Conservation (phyloP, 1,284 basidiomycete species). For the Ustilago trichophora region DNA sequence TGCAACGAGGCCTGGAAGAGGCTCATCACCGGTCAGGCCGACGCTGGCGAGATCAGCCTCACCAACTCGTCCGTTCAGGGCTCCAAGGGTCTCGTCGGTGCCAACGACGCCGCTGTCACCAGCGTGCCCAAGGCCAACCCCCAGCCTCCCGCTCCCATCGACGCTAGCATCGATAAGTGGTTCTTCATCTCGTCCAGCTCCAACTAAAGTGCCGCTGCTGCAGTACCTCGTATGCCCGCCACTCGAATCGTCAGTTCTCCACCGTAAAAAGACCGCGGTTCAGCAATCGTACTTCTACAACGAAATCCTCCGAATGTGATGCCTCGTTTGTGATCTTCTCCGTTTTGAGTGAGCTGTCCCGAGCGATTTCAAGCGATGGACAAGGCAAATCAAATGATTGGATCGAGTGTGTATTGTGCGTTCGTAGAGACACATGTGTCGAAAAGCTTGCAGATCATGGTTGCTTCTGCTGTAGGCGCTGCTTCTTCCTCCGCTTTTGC, state of each 20-base stretch:
- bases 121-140: conserved; percentile 78
- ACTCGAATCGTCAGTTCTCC: too few species aligned
- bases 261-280: too few species aligned
- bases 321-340: too few species aligned
- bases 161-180: conserved; percentile 67
- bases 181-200: conserved; percentile 62
- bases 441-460: neutral
- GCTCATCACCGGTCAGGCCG: conserved; percentile 80
- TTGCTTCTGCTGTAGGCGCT: conserved; percentile 9
- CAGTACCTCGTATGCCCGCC: too few species aligned
- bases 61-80: conserved; percentile 75
- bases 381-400: too few species aligned
- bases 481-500: conserved; percentile 32
- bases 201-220: too few species aligned
- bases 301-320: too few species aligned
- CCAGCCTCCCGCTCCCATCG: conserved; percentile 64
- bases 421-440: too few species aligned
- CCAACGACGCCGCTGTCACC: conserved; percentile 75
- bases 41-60: conserved; percentile 65
- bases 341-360: too few species aligned
- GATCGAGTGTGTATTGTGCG: too few species aligned
- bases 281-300: too few species aligned
- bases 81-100: conserved; percentile 75
- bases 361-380: too few species aligned
- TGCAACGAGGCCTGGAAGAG: conserved; percentile 99